Conservation (phyloP, 495 filamentous ascomycete species). For the Penicillium ochrochloron region DNA sequence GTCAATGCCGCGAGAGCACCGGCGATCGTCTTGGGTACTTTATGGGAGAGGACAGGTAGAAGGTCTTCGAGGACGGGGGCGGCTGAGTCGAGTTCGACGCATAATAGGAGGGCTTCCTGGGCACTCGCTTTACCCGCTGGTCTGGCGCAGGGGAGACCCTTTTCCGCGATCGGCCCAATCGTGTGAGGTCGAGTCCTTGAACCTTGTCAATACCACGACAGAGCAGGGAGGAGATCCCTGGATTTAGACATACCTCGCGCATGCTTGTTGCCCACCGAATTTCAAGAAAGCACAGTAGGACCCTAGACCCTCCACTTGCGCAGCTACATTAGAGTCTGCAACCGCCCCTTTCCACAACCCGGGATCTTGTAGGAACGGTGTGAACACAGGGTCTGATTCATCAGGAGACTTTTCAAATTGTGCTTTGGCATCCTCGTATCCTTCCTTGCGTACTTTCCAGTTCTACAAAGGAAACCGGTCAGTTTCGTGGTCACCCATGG, state of each 20-base stretch:
- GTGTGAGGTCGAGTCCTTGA: slow-evolving; percentile 73
- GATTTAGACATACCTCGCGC: slow-evolving; percentile 60
- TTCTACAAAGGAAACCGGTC: slow-evolving; percentile 55
- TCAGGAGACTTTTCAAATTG: slow-evolving; percentile 84
- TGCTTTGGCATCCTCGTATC: slow-evolving; percentile 90
- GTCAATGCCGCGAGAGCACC: slow-evolving; percentile 80
- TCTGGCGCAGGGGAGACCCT: slow-evolving; percentile 84
- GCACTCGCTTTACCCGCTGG: slow-evolving; percentile 86
- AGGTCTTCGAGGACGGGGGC: slow-evolving; percentile 90
- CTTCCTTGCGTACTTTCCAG: slow-evolving; percentile 97
- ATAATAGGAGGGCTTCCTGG: slow-evolving; percentile 84
- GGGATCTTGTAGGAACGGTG: slow-evolving; percentile 83
- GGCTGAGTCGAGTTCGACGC: slow-evolving; percentile 86
- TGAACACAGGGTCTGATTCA: slow-evolving; percentile 84
- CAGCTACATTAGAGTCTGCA: slow-evolving; percentile 95
- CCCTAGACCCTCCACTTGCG: slow-evolving; percentile 89
- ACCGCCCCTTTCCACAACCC: slow-evolving; percentile 90
- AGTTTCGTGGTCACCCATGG: slow-evolving; percentile 15
- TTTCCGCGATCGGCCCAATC: slow-evolving; percentile 82
- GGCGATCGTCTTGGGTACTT: slow-evolving; percentile 92
- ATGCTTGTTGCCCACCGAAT: slow-evolving; percentile 78
- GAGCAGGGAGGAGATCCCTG: background rate
- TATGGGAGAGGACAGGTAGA: slow-evolving; percentile 81
- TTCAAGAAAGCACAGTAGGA: slow-evolving; percentile 89
- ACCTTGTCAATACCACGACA: slow-evolving; percentile 12